A percentile compares a stretch with the other conserved stretches of the same genome.
Evolutionary conservation across 208 protist genomes (phyloP).

Genomic region (Leishmania amazonensis): DNA sequence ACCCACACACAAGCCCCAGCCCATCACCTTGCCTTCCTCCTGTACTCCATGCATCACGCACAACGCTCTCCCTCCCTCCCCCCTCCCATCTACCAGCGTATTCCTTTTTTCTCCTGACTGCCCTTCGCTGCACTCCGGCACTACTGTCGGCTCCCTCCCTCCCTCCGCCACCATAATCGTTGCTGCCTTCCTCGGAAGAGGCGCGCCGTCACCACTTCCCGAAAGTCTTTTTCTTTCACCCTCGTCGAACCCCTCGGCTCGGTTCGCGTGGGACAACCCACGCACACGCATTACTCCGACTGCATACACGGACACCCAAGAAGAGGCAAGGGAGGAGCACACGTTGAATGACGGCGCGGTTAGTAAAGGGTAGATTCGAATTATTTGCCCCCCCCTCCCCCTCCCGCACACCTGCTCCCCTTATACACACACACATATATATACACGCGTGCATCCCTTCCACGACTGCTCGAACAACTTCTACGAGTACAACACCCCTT

Average conservation of each 20-base stretch:
- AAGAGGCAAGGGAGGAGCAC: neutral
- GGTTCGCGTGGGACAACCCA: neutral
- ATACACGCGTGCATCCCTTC: neutral
- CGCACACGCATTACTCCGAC: neutral
- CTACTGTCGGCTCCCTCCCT: neutral
- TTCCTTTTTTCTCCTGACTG: neutral
- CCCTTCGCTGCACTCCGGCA: neutral
- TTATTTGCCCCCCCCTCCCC: neutral
- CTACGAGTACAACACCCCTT: neutral
- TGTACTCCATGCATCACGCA: neutral
- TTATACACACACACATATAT: neutral
- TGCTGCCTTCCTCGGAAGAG: neutral
- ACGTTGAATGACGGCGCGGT: neutral
- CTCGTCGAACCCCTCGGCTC: neutral
- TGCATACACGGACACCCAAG: neutral
- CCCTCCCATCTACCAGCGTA: neutral
- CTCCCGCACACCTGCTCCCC: too few relatives aligned
- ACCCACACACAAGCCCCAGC: neutral
- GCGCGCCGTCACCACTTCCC: neutral
- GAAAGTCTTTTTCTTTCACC: neutral
- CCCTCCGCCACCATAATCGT: neutral
- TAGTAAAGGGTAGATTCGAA: neutral
- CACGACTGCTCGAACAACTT: neutral
- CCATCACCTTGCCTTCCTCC: neutral
- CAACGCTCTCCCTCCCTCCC: neutral